Evolutionary conservation across 2,329 filamentous ascomycete genomes (phyloP).

Genomic region (Ceratocystis cubensis): DNA sequence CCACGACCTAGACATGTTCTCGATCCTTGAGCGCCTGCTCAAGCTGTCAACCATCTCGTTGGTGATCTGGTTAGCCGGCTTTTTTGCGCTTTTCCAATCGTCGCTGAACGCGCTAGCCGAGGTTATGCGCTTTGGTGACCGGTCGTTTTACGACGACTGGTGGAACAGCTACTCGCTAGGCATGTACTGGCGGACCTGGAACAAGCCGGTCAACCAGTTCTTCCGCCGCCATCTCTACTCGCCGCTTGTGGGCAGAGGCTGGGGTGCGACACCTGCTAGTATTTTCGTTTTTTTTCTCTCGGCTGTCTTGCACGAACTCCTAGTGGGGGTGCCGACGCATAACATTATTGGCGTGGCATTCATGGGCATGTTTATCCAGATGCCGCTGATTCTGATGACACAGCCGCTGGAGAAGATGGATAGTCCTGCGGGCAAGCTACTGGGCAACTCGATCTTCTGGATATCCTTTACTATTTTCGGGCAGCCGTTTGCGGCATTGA

Average conservation of each 20-base stretch:
- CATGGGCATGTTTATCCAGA: slow-evolving; percentile 81
- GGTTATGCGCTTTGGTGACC: slow-evolving; percentile 76
- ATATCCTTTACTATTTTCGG: slow-evolving; percentile 89
- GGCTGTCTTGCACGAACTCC: slow-evolving; percentile 77
- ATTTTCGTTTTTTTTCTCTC: slow-evolving; percentile 78
- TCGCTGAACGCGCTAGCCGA: slow-evolving; percentile 85
- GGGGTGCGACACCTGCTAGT: slow-evolving; percentile 57
- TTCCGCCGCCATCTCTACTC: slow-evolving; percentile 92
- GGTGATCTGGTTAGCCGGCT: slow-evolving; percentile 93
- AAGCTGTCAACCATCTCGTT: slow-evolving; percentile 93
- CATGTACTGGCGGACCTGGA: slow-evolving; percentile 91
- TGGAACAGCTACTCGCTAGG: slow-evolving; percentile 87
- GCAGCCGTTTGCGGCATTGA: slow-evolving; percentile 78
- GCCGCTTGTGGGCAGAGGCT: slow-evolving; percentile 74
- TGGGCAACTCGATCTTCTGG: slow-evolving; percentile 95
- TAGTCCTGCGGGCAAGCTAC: slow-evolving; percentile 59
- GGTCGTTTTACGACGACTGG: slow-evolving; percentile 95
- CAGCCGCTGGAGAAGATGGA: slow-evolving; percentile 67
- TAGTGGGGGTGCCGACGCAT: slow-evolving; percentile 89
- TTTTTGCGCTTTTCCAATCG: slow-evolving; percentile 93
- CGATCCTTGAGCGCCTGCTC: slow-evolving; percentile 78
- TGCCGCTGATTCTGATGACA: slow-evolving; percentile 76
- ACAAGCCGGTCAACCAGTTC: slow-evolving; percentile 92
- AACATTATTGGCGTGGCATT: slow-evolving; percentile 91
- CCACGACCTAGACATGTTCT: slow-evolving; percentile 61